phyloP scores from a whole-genome alignment of 495 filamentous ascomycete genomes.

The Talaromyces nanjingensis region DNA sequence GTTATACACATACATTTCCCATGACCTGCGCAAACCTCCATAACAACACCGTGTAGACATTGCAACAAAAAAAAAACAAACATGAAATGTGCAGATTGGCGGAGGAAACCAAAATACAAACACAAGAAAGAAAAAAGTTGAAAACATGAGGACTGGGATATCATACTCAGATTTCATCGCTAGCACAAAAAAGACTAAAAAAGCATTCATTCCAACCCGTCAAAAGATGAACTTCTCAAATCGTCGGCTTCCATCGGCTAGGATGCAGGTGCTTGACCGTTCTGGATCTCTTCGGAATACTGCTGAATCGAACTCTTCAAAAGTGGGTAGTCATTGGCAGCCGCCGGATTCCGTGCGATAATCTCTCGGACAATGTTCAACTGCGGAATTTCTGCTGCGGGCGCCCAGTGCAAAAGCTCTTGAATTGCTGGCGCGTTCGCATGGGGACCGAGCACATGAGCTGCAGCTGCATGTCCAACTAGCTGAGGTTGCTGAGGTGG shows the following conservation, averaged over 20 bases:
- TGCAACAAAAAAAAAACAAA: slow-evolving; percentile 5
- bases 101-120: slow-evolving; percentile 12
- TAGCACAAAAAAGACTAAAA: slow-evolving; percentile 4
- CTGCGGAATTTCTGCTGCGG: slow-evolving; percentile 53
- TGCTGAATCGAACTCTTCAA: slow-evolving; percentile 33
- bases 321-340: slow-evolving; percentile 28
- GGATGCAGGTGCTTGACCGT: not conserved
- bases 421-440: slow-evolving; percentile 55
- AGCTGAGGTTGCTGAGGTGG: slow-evolving; percentile 20
- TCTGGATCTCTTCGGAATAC: slow-evolving; percentile 7
- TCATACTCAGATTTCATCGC: slow-evolving; percentile 10
- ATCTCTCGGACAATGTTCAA: slow-evolving; percentile 58
- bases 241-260: not conserved
- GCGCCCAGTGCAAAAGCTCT: slow-evolving; percentile 61
- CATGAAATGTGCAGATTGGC: not conserved
- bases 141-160: slow-evolving; percentile 7
- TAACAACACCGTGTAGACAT: slow-evolving; percentile 9
- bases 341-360: slow-evolving; percentile 43
- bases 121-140: not conserved
- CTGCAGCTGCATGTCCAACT: slow-evolving; percentile 41
- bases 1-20: slow-evolving; percentile 1
- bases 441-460: slow-evolving; percentile 52
- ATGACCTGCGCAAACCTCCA: not conserved
- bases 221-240: not conserved
- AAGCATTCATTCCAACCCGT: not conserved